Conservation (phyloP, 257 asterid genomes). For the Rhazya stricta region DNA sequence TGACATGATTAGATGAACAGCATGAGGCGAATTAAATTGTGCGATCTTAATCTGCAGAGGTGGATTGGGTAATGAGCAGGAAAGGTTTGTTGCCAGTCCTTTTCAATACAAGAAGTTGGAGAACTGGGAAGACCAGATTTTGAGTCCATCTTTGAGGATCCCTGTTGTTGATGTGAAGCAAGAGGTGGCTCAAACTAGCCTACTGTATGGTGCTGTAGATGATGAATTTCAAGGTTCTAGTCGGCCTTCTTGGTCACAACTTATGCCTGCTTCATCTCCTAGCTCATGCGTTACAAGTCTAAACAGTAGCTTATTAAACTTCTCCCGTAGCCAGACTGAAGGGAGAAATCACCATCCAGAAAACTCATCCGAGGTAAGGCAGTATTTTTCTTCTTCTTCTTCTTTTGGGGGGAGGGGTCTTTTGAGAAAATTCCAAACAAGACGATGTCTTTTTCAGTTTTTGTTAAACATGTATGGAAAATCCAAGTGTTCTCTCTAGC, state of each 20-base stretch:
- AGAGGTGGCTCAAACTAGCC: constrained; percentile 33
- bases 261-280: constrained; percentile 52
- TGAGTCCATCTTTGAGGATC: constrained; percentile 39
- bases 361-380: constrained; percentile 59
- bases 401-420: too few relatives aligned
- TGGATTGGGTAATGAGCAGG: constrained; percentile 44
- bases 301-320: constrained; percentile 46
- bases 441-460: not conserved
- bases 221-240: constrained; percentile 26
- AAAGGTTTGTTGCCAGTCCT: constrained; percentile 44
- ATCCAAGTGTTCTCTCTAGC: too few relatives aligned
- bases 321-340: constrained; percentile 33
- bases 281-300: constrained; percentile 55
- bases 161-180: constrained; percentile 46
- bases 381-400: not conserved
- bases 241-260: constrained; percentile 38
- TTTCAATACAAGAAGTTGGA: constrained; percentile 65
- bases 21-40: not conserved
- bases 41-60: constrained; percentile 33
- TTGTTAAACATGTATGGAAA: not conserved
- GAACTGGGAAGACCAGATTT: constrained; percentile 64
- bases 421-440: not conserved
- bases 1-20: not conserved
- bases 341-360: constrained; percentile 42
- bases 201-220: constrained; percentile 24